Evolutionary conservation across 2,329 filamentous ascomycete genomes (phyloP).

Genomic region (Pseudocercospora macadamiae): DNA sequence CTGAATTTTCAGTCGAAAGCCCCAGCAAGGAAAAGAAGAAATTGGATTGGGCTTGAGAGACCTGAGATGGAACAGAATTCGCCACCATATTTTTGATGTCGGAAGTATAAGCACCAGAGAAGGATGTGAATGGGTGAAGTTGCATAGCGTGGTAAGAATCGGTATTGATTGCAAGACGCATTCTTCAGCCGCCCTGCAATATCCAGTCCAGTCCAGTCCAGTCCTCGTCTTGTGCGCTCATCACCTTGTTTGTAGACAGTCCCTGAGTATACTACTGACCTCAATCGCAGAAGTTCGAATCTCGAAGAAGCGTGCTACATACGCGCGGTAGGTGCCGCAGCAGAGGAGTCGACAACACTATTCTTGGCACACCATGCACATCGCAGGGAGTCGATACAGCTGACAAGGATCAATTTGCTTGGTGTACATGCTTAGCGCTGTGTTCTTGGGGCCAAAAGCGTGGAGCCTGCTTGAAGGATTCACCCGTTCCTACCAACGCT

Average conservation of each 20-base stretch:
- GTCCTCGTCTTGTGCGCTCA: too few relatives aligned
- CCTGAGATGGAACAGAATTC: background rate
- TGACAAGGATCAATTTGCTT: background rate
- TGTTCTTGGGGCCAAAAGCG: background rate
- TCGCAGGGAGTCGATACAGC: background rate
- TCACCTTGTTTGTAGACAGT: too few relatives aligned
- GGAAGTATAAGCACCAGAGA: background rate
- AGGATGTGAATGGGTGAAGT: background rate
- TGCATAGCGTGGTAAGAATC: constrained; percentile 5
- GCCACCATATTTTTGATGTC: background rate
- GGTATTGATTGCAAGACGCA: background rate
- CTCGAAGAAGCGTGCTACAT: too few relatives aligned
- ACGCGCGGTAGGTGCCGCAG: background rate
- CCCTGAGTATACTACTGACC: background rate
- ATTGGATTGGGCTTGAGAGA: constrained; percentile 16
- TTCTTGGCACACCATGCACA: background rate
- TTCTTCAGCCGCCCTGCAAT: background rate
- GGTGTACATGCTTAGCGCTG: background rate
- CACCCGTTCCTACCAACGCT: background rate
- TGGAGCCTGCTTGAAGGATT: background rate
- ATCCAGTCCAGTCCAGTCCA: too few relatives aligned
- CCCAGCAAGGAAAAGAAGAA: constrained; percentile 34
- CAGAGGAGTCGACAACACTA: background rate
- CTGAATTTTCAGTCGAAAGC: constrained; percentile 38
- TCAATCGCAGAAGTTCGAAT: too few relatives aligned